Conservation (phyloP, 2,329 filamentous ascomycete genomes). For the Cladorrhinum sp. region DNA sequence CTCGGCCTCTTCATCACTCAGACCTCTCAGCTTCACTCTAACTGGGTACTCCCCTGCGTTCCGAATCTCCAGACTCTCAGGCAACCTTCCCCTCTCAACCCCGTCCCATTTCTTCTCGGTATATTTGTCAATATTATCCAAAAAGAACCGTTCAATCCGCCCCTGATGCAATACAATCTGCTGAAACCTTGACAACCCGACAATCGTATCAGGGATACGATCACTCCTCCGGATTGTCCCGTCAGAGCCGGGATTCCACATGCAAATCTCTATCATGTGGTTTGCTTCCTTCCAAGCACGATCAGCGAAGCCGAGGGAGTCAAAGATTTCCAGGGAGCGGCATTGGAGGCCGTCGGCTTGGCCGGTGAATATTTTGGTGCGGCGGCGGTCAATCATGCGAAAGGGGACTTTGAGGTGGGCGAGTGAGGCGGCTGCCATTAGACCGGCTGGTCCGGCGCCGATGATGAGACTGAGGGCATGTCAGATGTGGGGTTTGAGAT, state of each 20-base stretch:
- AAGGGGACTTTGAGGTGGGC: conserved; percentile 35
- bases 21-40: conserved; percentile 51
- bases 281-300: conserved; percentile 64
- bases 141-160: conserved; percentile 63
- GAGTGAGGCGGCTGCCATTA: conserved; percentile 43
- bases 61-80: conserved; percentile 47
- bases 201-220: conserved; percentile 60
- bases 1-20: conserved; percentile 53
- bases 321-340: conserved; percentile 69
- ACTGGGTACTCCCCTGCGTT: conserved; percentile 52
- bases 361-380: conserved; percentile 37
- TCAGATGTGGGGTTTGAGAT: too few species aligned
- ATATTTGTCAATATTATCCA: conserved; percentile 26
- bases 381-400: conserved; percentile 47
- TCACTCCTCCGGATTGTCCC: conserved; percentile 54
- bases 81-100: conserved; percentile 57
- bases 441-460: conserved; percentile 39
- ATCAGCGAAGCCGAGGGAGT: conserved; percentile 66
- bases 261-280: conserved; percentile 63
- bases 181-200: conserved; percentile 59
- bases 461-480: conserved; percentile 36
- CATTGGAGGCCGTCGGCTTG: conserved; percentile 53
- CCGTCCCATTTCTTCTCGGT: conserved; percentile 30
- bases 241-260: conserved; percentile 61
- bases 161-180: conserved; percentile 70